Base-by-base conservation (phyloP, 2,329 filamentous ascomycete species). In the Chaetomiaceae sp. region DNA sequence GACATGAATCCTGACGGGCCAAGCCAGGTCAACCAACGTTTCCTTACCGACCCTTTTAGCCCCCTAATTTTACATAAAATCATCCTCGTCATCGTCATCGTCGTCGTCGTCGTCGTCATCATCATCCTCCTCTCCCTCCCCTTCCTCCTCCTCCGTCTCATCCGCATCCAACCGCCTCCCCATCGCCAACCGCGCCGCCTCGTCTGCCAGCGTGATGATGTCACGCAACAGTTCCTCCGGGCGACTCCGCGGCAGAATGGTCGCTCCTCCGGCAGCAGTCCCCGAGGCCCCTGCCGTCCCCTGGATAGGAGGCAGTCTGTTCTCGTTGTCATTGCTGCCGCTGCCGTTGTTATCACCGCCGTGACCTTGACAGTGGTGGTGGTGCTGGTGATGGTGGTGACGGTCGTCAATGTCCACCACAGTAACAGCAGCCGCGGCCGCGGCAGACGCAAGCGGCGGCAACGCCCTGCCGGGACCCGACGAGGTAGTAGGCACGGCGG, bases 1-100 rank as follows among this genome's bases (percentile, higher is more conserved):
- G n/a, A n/a, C n/a, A n/a, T n/a, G n/a, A n/a, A n/a, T n/a, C n/a
- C n/a, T n/a, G n/a, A n/a, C n/a, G n/a, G n/a, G n/a, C n/a, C n/a
- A n/a, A n/a, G n/a, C n/a, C n/a, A n/a, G n/a, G n/a, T n/a, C n/a
- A n/a, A n/a, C n/a, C n/a, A n/a, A n/a, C n/a, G n/a, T n/a, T n/a
- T n/a, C n/a, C n/a, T n/a, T n/a, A n/a, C n/a, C n/a, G n/a, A n/a
- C n/a, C n/a, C n/a, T n/a, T n/a, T n/a, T n/a, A n/a, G n/a, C n/a
- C n/a, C n/a, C n/a, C n/a, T n/a, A n/a, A n/a, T 25, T 29, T 62
- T 56, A 74, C 73, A 76, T 75, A 16, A 75, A 76, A 54, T 76
- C 73, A 54, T 76, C 74, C 56, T 64, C 64, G 38, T 64, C 71
- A 8, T 55, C 60, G 53, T 64, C 62, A 56, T 76, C 73, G 32